These are phyloP conservation scores for Hortaea sp. DNA, from an alignment of 2,329 filamentous ascomycete species.

Conservation along the genomic window DNA sequence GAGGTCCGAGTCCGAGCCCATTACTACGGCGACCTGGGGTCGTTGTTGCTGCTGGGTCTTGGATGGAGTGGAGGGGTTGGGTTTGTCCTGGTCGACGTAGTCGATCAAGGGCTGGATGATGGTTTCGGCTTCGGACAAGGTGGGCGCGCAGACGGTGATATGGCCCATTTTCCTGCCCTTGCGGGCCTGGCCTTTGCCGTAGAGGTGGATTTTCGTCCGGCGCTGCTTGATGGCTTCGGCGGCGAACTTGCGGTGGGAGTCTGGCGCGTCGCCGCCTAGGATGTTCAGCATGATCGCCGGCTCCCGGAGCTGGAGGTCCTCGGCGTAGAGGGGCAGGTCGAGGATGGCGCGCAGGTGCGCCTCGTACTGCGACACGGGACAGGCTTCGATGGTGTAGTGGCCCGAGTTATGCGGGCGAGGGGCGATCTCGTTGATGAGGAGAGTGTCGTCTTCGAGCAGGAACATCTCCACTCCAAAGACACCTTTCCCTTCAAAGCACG, in stretches of 20 bases:
- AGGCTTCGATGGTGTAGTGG: constrained; percentile 90
- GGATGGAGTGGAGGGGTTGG: constrained; percentile 8
- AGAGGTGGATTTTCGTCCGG: constrained; percentile 64
- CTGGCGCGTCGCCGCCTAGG: constrained; percentile 55
- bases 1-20: constrained; percentile 75
- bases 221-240: constrained; percentile 47
- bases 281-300: constrained; percentile 71
- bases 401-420: constrained; percentile 83
- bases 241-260: constrained; percentile 53
- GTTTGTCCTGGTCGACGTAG: constrained; percentile 40
- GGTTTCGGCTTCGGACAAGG: constrained; percentile 57
- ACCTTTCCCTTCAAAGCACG: constrained; percentile 74
- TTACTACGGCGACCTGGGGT: constrained; percentile 65
- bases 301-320: constrained; percentile 48
- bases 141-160: constrained; percentile 66
- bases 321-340: constrained; percentile 46
- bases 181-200: constrained; percentile 77
- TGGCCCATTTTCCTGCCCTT: constrained; percentile 93
- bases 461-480: constrained; percentile 98
- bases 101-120: constrained; percentile 62
- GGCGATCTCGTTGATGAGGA: constrained; percentile 80
- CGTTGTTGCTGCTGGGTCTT: constrained; percentile 18
- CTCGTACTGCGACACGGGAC: constrained; percentile 82
- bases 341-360: constrained; percentile 81
- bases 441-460: constrained; percentile 57